Base-by-base conservation (phyloP, 345 rosid species). In the Sonneratia caseolaris region DNA sequence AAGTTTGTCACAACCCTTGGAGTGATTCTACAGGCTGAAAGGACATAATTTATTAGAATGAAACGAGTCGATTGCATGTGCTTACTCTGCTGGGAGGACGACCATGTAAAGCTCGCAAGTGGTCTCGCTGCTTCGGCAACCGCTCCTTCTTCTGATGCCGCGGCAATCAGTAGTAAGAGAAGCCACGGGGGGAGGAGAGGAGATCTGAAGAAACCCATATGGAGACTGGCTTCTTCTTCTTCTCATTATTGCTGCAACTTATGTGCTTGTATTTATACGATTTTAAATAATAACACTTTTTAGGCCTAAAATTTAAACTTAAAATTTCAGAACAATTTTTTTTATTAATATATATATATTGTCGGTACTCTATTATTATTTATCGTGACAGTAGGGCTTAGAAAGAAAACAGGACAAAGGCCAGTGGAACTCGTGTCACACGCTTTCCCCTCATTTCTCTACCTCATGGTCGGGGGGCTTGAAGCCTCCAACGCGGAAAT, bases 91-190 rank as follows among this genome's bases (percentile, higher is more conserved):
- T 74, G 72, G 49, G 64, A 71, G 42, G 82, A 48, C 35, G 72
- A 62, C 14, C 37, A 10, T 8, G 66, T 73, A 68, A 74, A 71
- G 69, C 64, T 69, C 2, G 83, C 75, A n/a, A 83, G 64, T 19
- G 87, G 68, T 70, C 85, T 80, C 42, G 85, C 82, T 70, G 78
- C 84, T 66, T 76, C 42, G 32, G 70, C 66, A 10, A 22, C 65
- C n/a, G 72, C 70, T 62, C 47, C 64, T 12, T 64, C 68, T 2
- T 74, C 57, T 12, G 79, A 70, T 3, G 70, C 48, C 13, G 72
- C 70, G 35, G 48, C 37, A 36, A 64, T 38, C 5, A 80, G 35
- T n/a, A 82, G 7, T 5, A 81, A 73, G 6, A 83, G 74, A 9
- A 83, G 74, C 71, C 81, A 68, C 11, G 79, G 19, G 3, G 74